These are phyloP conservation scores for Camelina laxa DNA, from an alignment of 345 rosid genomes.

Conservation along the genomic window DNA sequence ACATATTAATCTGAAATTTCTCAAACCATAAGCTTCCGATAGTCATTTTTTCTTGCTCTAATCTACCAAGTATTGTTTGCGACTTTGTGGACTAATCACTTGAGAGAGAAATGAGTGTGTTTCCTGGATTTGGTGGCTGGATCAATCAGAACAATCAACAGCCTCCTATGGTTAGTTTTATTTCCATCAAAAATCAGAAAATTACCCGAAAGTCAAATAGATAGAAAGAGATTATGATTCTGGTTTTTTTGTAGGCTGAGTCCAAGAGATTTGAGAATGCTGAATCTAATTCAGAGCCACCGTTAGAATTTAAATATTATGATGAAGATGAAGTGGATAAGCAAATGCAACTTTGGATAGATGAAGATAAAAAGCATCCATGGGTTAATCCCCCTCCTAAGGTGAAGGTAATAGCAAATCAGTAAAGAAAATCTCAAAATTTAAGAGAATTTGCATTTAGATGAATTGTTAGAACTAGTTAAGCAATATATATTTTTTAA, in stretches of 20 bases:
- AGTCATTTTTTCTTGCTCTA: not conserved
- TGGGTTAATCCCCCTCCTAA: constrained; percentile 61
- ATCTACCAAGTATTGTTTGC: not conserved
- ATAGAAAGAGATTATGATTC: not conserved
- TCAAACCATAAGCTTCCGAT: not conserved
- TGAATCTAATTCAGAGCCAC: not conserved
- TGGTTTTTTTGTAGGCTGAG: constrained; percentile 47
- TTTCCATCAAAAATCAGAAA: not conserved
- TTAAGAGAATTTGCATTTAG: too few relatives aligned
- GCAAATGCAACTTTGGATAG: constrained; percentile 60
- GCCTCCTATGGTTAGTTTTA: constrained; percentile 6
- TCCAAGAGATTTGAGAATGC: constrained; percentile 43
- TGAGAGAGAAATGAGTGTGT: constrained; percentile 1
- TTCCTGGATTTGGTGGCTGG: constrained; percentile 1
- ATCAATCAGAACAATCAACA: constrained; percentile 18
- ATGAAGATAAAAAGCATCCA: constrained; percentile 48
- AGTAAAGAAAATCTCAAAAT: not conserved
- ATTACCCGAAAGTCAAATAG: not conserved
- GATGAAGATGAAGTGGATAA: not conserved
- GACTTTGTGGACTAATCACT: not conserved
- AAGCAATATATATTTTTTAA: too few relatives aligned
- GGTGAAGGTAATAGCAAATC: constrained; percentile 53
- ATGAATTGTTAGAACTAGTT: not conserved
- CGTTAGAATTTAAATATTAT: not conserved
- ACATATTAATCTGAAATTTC: not conserved